Percentiles rank a stretch among this genome's conserved stretches.
Conservation (phyloP, 768 basidiomycete genomes). For the Dacryopinax spathularia region DNA sequence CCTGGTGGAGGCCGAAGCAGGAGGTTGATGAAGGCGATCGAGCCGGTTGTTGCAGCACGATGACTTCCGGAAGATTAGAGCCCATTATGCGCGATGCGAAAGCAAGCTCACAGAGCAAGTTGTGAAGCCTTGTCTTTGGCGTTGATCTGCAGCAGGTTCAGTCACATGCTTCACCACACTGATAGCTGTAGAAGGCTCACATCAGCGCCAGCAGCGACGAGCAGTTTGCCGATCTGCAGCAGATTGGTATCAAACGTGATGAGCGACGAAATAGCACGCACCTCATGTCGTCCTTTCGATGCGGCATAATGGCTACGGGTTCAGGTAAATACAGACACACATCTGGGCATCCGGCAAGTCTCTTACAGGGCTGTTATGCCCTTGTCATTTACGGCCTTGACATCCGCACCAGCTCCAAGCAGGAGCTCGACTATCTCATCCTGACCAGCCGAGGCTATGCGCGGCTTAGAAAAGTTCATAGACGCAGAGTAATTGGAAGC, state of each 20-base stretch:
- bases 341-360: neutral
- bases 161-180: conserved; percentile 21
- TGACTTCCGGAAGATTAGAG: conserved; percentile 40
- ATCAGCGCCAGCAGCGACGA: conserved; percentile 81
- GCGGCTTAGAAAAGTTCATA: conserved; percentile 6
- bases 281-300: conserved; percentile 78
- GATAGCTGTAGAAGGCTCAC: conserved; percentile 40
- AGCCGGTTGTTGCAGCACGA: conserved; percentile 91
- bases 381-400: conserved; percentile 65
- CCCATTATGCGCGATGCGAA: conserved; percentile 4
- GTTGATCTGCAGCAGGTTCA: conserved; percentile 54
- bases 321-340: conserved; percentile 11
- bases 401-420: conserved; percentile 67
- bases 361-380: conserved; percentile 70
- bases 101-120: conserved; percentile 55
- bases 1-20: conserved; percentile 74
- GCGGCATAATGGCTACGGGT: conserved; percentile 72
- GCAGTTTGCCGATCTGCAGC: conserved; percentile 64
- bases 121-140: conserved; percentile 89
- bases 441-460: conserved; percentile 67
- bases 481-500: neutral
- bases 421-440: conserved; percentile 62
- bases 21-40: conserved; percentile 72
- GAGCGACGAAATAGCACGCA: conserved; percentile 25
- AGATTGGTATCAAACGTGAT: conserved; percentile 13